Evolutionary conservation across 176 grass and related monocot species (phyloP), one percentile per base, ranked within the genome.

Genomic region (Paspalum notatum): DNA sequence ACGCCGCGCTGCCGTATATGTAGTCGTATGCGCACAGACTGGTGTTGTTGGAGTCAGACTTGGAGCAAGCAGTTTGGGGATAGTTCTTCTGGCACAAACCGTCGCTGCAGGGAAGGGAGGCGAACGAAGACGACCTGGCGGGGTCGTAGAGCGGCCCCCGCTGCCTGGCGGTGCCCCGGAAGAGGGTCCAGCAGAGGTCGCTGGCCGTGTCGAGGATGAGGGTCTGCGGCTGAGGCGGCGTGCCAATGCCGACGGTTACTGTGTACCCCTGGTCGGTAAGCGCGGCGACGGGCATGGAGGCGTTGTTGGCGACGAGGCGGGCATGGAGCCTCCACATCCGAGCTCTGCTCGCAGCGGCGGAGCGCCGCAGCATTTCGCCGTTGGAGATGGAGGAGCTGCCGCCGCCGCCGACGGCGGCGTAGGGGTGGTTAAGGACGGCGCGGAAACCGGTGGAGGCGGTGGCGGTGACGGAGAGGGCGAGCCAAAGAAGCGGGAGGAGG

Each of bases 121-220:
- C 15, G 49, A 85, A 91, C 18, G 84, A 76, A 17, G 76, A 87
- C 0, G 92, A 94, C 21, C 57, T 55, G 17, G 53, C 40, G 0
- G 92, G 83, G 12, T 89, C 67, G 40, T 82, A 94, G 57, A 84
- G 40, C 6, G 83, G 72, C 20, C 50, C 49, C 0, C 25, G 50
- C 18, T 82, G 80, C 60, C 13, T 16, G 4, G 38, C 56, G 2
- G 20, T 57, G 66, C 17, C 8, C n/a, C 3, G 9, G 50, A 74
- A 89, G 24, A 87, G 76, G 16, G 68, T 92, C 90, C 83, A 89
- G 45, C 80, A 49, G 20, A 80, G 86, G 57, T 64, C 48, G 39
- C 89, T 91, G 48, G 76, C 89, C 0, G 85, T 85, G 71, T 91
- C 81, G 1, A 83, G 4, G 72, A 89, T 41, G 7, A 86, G 64